Conservation (phyloP, 2,329 filamentous ascomycete genomes). For the Xylariomycetidae sp. region DNA sequence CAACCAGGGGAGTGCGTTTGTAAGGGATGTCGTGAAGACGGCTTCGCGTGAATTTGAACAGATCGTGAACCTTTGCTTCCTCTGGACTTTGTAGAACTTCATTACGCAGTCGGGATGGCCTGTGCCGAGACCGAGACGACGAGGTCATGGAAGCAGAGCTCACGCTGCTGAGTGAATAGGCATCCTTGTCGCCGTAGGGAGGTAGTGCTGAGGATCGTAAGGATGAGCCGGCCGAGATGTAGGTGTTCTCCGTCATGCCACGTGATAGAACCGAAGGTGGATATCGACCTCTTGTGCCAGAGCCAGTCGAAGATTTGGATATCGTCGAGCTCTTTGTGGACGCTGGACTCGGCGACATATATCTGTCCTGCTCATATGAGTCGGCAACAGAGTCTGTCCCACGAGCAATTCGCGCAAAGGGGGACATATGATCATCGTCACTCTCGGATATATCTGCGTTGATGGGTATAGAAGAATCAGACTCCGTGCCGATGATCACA, state of each 20-base stretch:
- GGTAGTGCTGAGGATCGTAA: slow-evolving; percentile 34
- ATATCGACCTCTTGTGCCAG: slow-evolving; percentile 44
- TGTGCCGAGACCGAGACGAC: slow-evolving; percentile 36
- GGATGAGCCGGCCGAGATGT: slow-evolving; percentile 62
- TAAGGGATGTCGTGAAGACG: slow-evolving; percentile 80
- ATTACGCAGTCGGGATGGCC: slow-evolving; percentile 68
- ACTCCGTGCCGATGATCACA: slow-evolving; percentile 47
- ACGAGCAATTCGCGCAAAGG: slow-evolving; percentile 67
- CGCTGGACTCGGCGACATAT: slow-evolving; percentile 60
- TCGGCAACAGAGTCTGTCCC: slow-evolving; percentile 59
- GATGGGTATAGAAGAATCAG: slow-evolving; percentile 49
- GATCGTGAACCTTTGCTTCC: slow-evolving; percentile 61
- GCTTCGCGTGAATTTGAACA: slow-evolving; percentile 81
- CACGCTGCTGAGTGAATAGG: slow-evolving; percentile 48
- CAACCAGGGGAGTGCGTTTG: slow-evolving; percentile 55
- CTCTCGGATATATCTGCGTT: slow-evolving; percentile 61
- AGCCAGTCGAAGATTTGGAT: slow-evolving; percentile 49
- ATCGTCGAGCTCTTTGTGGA: slow-evolving; percentile 59
- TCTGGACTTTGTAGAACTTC: slow-evolving; percentile 76
- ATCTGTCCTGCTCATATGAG: slow-evolving; percentile 50
- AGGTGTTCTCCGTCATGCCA: slow-evolving; percentile 56
- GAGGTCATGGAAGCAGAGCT: slow-evolving; percentile 46
- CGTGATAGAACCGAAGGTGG: slow-evolving; percentile 46
- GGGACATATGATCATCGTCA: slow-evolving; percentile 72
- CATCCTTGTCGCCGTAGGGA: slow-evolving; percentile 38